phyloP scores from a whole-genome alignment of 208 protist species.

The Leishmania guyanensis region DNA sequence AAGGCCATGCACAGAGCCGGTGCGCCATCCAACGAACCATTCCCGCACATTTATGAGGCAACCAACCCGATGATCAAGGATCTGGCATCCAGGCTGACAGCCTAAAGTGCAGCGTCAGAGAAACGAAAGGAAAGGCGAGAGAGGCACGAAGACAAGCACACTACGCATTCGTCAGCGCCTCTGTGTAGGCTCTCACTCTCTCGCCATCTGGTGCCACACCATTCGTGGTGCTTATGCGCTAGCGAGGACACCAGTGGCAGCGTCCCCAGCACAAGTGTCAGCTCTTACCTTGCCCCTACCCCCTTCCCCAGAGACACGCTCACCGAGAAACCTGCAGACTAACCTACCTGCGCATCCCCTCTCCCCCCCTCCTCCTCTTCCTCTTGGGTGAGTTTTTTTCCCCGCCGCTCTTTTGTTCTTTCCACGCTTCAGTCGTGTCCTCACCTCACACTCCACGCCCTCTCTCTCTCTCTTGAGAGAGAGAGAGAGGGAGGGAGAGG shows the following conservation, averaged over 20 bases:
- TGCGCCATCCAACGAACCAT: neutral
- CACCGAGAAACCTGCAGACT: neutral
- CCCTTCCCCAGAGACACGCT: neutral
- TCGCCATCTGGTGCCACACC: neutral
- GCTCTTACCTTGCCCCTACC: neutral
- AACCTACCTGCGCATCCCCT: neutral
- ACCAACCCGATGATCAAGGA: slow-evolving; percentile 22
- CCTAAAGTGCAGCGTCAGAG: slow-evolving; percentile 6
- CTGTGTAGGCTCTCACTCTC: neutral
- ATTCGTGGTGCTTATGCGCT: neutral
- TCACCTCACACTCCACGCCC: too few species aligned
- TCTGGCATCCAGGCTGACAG: slow-evolving; percentile 8
- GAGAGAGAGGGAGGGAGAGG: too few species aligned
- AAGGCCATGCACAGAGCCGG: slow-evolving; percentile 20
- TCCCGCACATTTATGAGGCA: slow-evolving; percentile 12
- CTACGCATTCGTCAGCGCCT: neutral
- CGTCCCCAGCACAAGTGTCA: neutral
- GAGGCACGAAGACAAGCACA: neutral
- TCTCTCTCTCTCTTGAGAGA: neutral
- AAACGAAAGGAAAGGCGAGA: neutral
- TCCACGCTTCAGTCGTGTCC: too few species aligned
- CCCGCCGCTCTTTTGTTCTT: too few species aligned
- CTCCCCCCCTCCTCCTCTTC: neutral
- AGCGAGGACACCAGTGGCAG: neutral
- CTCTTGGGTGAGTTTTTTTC: too few species aligned